phyloP scores from a whole-genome alignment of 2,329 filamentous ascomycete genomes.

The Epichloe sylvatica region DNA sequence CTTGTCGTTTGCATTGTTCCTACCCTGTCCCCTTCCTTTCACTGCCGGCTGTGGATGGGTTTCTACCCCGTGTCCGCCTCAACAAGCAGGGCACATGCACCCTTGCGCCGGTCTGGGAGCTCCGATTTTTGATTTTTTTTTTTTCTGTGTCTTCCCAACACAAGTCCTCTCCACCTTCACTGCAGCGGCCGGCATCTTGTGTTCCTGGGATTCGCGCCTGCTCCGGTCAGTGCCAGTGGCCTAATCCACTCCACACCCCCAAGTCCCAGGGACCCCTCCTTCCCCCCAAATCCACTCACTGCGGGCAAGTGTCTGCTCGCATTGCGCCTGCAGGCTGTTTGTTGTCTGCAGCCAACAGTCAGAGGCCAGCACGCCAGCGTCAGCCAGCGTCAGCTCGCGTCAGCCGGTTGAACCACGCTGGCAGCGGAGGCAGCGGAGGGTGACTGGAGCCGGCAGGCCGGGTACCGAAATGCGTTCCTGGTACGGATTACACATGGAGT shows the following conservation, averaged over 20 bases:
- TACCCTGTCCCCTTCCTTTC: neutral
- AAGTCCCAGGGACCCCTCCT: neutral
- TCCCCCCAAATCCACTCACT: neutral
- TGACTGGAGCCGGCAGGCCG: constrained; percentile 1
- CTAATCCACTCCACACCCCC: neutral
- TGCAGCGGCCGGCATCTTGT: neutral
- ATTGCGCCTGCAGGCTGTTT: neutral
- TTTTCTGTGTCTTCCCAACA: neutral
- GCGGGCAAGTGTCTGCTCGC: neutral
- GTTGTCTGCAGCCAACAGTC: neutral
- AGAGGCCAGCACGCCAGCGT: neutral
- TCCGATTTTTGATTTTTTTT: constrained; percentile 4
- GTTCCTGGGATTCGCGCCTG: constrained; percentile 1
- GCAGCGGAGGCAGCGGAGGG: neutral
- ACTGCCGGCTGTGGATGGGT: neutral
- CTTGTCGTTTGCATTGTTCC: neutral
- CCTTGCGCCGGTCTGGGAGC: constrained; percentile 9
- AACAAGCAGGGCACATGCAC: constrained; percentile 5
- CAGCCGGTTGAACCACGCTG: neutral
- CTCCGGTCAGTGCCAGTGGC: neutral
- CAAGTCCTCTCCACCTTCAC: neutral
- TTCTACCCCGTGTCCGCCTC: constrained; percentile 2
- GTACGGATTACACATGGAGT: neutral
- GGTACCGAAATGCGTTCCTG: constrained; percentile 2
- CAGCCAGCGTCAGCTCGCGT: too few species aligned